phyloP scores from a whole-genome alignment of 2,329 filamentous ascomycete species.

The Apiospora aurea region DNA sequence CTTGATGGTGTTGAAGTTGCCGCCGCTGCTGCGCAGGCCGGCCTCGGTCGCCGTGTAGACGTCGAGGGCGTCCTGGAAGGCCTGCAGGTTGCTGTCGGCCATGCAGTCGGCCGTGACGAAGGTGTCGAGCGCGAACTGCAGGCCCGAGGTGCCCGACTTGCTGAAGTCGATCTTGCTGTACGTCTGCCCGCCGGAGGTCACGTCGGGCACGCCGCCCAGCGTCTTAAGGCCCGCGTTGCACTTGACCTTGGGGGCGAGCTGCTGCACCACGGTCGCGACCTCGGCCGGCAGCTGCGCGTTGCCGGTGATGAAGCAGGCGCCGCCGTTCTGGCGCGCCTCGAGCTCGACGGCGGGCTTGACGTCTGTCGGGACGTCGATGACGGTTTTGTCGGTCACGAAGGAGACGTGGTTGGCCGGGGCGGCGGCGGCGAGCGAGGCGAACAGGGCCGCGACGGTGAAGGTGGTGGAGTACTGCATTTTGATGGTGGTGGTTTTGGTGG shows the following conservation, averaged over 20 bases:
- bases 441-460: conserved; percentile 22
- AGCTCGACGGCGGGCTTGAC: conserved; percentile 14
- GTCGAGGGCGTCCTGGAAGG: conserved; percentile 61
- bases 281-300: conserved; percentile 57
- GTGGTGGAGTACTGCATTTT: conserved; percentile 25
- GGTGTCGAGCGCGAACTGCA: conserved; percentile 59
- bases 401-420: conserved; percentile 21
- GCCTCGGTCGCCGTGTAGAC: conserved; percentile 67
- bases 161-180: conserved; percentile 66
- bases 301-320: conserved; percentile 61
- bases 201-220: conserved; percentile 62
- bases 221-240: conserved; percentile 57
- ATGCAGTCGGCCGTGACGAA: conserved; percentile 61
- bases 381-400: conserved; percentile 26
- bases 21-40: conserved; percentile 60
- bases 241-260: conserved; percentile 53
- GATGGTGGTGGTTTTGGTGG: background rate
- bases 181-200: conserved; percentile 55
- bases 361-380: conserved; percentile 13
- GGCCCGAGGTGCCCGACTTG: conserved; percentile 51
- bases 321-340: conserved; percentile 17
- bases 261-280: conserved; percentile 49
- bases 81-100: conserved; percentile 54
- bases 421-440: conserved; percentile 25
- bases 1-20: conserved; percentile 60